Evolutionary conservation across 1,284 basidiomycete species (phyloP), one percentile per base, ranked within the genome.

Genomic region (Malassezia obtusa): DNA sequence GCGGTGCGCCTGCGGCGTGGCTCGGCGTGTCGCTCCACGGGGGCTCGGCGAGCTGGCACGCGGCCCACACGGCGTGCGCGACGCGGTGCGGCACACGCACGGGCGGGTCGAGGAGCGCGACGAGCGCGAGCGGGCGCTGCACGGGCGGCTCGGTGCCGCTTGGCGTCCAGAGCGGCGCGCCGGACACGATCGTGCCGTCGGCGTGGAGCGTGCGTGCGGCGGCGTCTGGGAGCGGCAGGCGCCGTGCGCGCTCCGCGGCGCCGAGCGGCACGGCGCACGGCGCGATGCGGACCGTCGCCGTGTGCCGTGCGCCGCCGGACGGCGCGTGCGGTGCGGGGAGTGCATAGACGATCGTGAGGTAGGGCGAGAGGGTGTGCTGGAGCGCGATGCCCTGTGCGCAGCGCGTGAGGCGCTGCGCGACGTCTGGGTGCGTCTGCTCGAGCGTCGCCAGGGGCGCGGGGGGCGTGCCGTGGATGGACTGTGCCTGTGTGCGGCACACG

Each of bases 261-360:
- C n/a, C 21, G 21, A 44, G 32, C 25, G 37, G 51, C 11, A 53
- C 22, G 28, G 30, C 25, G 19, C 31, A n/a, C 8, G 45, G 51
- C n/a, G 28, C 37, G 26, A 53, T 32, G 17, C 45, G 45, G 21
- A 53, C 30, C 7, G 45, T 53, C 12, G 51, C 51, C 9, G n/a
- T 14, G 37, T 15, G 32, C 21, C 12, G 21, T 7, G 30, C 24
- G n/a, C 25, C 25, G 17, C 30, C 4, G 11, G 28, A 12, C 28
- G 31, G 6, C 17, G 22, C 14, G 32, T 43, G 14, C 4, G n/a
- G 38, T 6, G 15, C 26, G 10, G 43, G 28, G 2, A 15, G 26
- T 21, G 43, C 43, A 19, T 46, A 46, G n/a, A 35, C 3, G 17
- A 54, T 19, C 10, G 19, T 35, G 26, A 54, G 24, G 35, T 43